Conservation (phyloP, 2,329 filamentous ascomycete genomes). For the Botryotinia narcissicola region DNA sequence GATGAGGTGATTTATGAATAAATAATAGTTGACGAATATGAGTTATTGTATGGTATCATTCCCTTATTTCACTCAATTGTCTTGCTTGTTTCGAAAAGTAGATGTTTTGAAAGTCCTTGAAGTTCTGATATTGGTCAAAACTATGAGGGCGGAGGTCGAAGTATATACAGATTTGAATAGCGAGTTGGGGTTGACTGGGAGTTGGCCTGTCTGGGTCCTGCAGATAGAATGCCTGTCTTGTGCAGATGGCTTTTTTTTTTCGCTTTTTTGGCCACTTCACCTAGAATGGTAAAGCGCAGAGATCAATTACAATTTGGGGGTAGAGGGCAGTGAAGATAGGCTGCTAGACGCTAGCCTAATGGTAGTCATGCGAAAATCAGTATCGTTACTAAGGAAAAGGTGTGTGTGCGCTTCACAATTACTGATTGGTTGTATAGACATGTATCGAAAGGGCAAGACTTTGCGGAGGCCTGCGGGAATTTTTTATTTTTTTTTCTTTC, state of each 20-base stretch:
- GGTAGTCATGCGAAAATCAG: constrained; percentile 14
- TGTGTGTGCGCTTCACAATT: constrained; percentile 1
- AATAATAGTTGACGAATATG: constrained; percentile 21
- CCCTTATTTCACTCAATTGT: constrained; percentile 16
- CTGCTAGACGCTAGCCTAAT: constrained; percentile 9
- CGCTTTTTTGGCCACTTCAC: constrained; percentile 14
- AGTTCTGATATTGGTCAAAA: constrained; percentile 12
- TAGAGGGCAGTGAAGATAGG: not conserved
- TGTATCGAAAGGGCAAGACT: not conserved
- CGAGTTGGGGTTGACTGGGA: constrained; percentile 24
- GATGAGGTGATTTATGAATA: constrained; percentile 27
- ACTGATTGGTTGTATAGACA: not conserved
- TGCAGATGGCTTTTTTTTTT: constrained; percentile 27
- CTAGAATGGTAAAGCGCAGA: not conserved
- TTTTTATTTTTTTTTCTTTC: not conserved
- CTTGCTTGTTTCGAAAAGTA: constrained; percentile 6
- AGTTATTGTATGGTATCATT: constrained; percentile 24
- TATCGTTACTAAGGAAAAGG: not conserved
- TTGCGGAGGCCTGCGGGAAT: constrained; percentile 9
- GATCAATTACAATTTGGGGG: not conserved
- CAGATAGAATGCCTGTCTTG: constrained; percentile 23
- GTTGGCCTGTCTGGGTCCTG: constrained; percentile 26
- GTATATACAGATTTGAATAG: constrained; percentile 28
- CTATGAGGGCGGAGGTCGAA: constrained; percentile 24
- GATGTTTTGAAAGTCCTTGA: not conserved